Evolutionary conservation across 495 filamentous ascomycete species (phyloP), one percentile per base, ranked within the genome.

Genomic region (Aspergillus campestris): DNA sequence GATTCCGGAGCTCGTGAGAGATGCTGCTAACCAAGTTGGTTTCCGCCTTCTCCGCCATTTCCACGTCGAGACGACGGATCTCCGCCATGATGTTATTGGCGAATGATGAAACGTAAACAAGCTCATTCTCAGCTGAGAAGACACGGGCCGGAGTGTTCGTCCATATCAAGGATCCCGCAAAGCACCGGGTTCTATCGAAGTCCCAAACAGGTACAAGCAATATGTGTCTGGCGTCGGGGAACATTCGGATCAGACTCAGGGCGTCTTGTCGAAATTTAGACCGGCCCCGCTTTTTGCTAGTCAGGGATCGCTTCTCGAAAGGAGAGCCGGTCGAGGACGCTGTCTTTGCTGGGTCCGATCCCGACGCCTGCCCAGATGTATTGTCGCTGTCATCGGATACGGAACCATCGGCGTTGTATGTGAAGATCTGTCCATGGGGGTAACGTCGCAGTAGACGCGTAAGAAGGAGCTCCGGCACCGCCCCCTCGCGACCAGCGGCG

Each of bases 1-100:
- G 84, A 3, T 70, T 80, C 9, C 84, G 70, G 10, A 87, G 66
- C 51, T 88, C 84, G 49, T 88, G 84, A 3, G 77, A 80, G 24
- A 88, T 80, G 32, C 77, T 83, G 4, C 77, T 81, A 32, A 88
- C 77, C 39, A 87, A 77, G 39, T 80, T 80, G 6, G 74, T 71
- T 52, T 88, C 87, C 31, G 74, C 72, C 44, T 60, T 66, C 36
- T 78, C 69, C 7, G 73, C 67, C 37, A 56, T 45, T 36, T 69
- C 66, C 0, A 67, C 66, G 42, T 75, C 70, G 8, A 84, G 51
- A 24, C 75, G 72, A 8, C 66, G 66, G 1, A 83, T 70, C 48
- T 82, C 79, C 6, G 75, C 76, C 78, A 82, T 83, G 48, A 80
- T 67, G 27, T 67, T 75, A 44, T 79, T 78, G 10, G 72, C 67